Conservation (phyloP, 2,329 filamentous ascomycete genomes). For the Coniochaeta sp. region DNA sequence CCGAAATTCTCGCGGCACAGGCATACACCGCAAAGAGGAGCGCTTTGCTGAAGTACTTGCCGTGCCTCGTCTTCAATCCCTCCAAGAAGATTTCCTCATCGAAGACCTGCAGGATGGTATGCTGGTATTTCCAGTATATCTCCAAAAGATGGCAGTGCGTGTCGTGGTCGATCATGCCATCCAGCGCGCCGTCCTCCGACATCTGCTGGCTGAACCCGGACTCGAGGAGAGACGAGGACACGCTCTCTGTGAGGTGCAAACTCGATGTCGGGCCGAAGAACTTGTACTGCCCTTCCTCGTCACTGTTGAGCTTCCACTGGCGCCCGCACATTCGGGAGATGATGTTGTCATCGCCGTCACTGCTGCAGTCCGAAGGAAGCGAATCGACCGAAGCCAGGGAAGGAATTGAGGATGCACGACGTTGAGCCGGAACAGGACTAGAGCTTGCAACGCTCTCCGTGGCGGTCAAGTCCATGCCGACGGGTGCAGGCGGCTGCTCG, state of each 20-base stretch:
- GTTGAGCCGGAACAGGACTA: not conserved
- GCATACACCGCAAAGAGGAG: not conserved
- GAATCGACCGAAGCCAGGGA: not conserved
- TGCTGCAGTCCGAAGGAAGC: not conserved
- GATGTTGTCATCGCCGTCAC: not conserved
- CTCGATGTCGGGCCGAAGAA: conserved; percentile 2
- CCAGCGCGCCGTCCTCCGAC: not conserved
- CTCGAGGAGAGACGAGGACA: not conserved
- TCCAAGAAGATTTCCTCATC: not conserved
- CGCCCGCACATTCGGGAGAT: not conserved
- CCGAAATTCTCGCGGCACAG: not conserved
- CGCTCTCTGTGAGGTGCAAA: not conserved
- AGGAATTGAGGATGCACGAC: not conserved
- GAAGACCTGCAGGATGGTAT: not conserved
- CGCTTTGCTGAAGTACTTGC: not conserved
- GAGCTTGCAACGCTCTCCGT: not conserved
- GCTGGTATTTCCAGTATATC: conserved; percentile 1
- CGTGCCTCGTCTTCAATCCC: not conserved
- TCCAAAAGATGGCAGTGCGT: not conserved
- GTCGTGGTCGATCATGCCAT: not conserved
- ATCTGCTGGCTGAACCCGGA: not conserved
- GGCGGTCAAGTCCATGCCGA: not conserved
- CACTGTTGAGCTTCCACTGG: conserved; percentile 1
- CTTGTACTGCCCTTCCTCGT: not conserved
- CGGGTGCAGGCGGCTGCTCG: not conserved